Evolutionary conservation across 2,329 filamentous ascomycete genomes (phyloP).

Genomic region (Cercospora canescens): DNA sequence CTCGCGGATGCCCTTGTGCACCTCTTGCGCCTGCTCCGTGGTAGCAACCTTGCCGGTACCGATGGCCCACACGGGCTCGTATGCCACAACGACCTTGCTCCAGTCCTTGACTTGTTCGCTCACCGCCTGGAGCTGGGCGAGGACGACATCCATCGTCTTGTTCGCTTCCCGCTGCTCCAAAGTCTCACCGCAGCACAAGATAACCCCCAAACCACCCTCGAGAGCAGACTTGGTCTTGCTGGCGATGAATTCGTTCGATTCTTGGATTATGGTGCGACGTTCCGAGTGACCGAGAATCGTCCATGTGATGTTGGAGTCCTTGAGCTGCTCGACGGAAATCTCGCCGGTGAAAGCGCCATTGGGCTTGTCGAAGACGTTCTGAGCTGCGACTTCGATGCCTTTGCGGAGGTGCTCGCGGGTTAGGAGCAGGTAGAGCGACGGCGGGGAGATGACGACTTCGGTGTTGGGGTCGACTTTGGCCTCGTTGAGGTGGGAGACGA

Average conservation of each 20-base stretch:
- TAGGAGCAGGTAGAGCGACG: conserved; percentile 84
- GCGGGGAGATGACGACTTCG: conserved; percentile 95
- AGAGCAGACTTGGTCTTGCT: conserved; percentile 93
- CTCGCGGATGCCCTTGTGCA: conserved; percentile 85
- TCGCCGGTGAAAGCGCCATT: conserved; percentile 97
- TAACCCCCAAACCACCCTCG: conserved; percentile 83
- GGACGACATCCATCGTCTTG: conserved; percentile 85
- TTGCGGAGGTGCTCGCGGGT: conserved; percentile 75
- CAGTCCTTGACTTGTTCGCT: conserved; percentile 80
- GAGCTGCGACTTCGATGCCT: conserved; percentile 82
- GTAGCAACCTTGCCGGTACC: conserved; percentile 93
- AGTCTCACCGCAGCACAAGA: conserved; percentile 96
- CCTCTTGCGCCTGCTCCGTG: conserved; percentile 88
- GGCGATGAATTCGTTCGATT: conserved; percentile 80
- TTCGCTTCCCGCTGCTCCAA: conserved; percentile 85
- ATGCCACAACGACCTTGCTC: conserved; percentile 93
- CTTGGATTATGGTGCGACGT: conserved; percentile 84
- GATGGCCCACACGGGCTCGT: conserved; percentile 96
- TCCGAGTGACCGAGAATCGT: conserved; percentile 92
- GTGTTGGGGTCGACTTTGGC: conserved; percentile 74
- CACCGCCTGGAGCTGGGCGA: conserved; percentile 79
- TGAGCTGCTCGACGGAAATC: conserved; percentile 88
- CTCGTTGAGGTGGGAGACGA: conserved; percentile 85
- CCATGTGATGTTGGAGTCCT: conserved; percentile 87
- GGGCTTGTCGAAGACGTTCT: conserved; percentile 90